These are phyloP conservation scores for Fraxinus excelsior DNA, from an alignment of 257 asterid genomes.

Conservation along the genomic window DNA sequence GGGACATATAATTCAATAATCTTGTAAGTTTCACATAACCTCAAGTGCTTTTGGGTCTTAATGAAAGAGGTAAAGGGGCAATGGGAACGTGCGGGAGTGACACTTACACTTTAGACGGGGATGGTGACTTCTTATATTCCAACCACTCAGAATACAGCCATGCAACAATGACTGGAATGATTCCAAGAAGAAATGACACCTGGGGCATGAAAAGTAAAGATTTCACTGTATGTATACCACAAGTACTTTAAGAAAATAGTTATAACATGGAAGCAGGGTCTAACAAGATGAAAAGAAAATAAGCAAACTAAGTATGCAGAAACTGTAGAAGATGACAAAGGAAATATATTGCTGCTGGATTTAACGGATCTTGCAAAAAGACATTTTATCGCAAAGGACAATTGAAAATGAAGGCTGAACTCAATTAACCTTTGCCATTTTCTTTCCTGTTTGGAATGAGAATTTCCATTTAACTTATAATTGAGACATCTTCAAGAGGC, in stretches of 20 bases:
- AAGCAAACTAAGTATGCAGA: not conserved
- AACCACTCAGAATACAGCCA: constrained; percentile 93
- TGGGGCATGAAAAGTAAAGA: constrained; percentile 37
- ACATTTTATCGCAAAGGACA: constrained; percentile 2
- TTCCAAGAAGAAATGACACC: constrained; percentile 92
- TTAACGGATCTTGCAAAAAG: constrained; percentile 15
- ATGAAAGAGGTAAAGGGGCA: constrained; percentile 14
- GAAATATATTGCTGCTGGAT: constrained; percentile 5
- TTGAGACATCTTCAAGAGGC: not conserved
- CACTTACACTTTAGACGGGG: constrained; percentile 70
- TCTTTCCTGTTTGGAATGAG: not conserved
- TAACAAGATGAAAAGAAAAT: not conserved
- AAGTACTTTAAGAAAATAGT: constrained; percentile 3
- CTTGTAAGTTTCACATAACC: constrained; percentile 1
- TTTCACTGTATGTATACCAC: constrained; percentile 1
- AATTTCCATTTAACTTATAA: constrained; percentile 13
- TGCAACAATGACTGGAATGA: constrained; percentile 63
- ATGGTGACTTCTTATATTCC: constrained; percentile 66
- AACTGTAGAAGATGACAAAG: not conserved
- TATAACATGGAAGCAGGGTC: constrained; percentile 9
- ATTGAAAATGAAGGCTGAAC: not conserved
- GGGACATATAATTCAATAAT: constrained; percentile 1
- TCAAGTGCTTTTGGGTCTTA: constrained; percentile 10
- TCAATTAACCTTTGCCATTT: not conserved
- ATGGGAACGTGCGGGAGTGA: not conserved